Percentiles rank a stretch among this genome's conserved stretches.
Conservation (phyloP, 176 grass and related monocot genomes). For the Cenchrus purpureus region DNA sequence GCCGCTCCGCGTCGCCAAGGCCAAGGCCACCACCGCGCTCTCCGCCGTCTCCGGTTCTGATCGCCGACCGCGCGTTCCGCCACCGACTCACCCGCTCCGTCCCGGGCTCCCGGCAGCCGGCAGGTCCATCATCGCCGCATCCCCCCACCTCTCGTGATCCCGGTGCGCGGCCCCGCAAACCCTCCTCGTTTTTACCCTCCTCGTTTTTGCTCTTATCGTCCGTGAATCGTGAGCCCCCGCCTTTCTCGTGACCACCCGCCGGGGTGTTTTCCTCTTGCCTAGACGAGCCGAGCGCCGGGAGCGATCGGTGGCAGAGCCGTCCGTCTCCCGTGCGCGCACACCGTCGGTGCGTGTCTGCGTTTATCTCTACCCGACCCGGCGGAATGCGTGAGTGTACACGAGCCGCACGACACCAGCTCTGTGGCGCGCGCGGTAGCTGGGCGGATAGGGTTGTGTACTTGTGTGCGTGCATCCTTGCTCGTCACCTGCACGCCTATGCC, state of each 20-base stretch:
- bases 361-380: not conserved
- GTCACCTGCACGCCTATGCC: not conserved
- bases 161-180: constrained; percentile 29
- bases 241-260: not conserved
- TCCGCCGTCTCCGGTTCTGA: not conserved
- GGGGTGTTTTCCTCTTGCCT: not conserved
- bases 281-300: not conserved
- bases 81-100: not conserved
- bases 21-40: not conserved
- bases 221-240: not conserved
- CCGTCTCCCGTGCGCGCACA: not conserved
- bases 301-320: not conserved
- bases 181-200: not conserved
- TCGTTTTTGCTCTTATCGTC: not conserved
- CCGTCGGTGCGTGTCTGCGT: not conserved
- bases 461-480: not conserved
- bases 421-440: not conserved
- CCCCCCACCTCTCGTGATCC: not conserved
- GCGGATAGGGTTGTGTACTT: constrained; percentile 20
- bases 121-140: not conserved
- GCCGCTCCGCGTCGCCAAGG: not conserved
- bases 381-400: constrained; percentile 7
- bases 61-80: not conserved
- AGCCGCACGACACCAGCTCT: not conserved
- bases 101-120: not conserved